These are phyloP conservation scores for Fulvia fulva DNA, from an alignment of 2,329 filamentous ascomycete genomes.

Conservation along the genomic window DNA sequence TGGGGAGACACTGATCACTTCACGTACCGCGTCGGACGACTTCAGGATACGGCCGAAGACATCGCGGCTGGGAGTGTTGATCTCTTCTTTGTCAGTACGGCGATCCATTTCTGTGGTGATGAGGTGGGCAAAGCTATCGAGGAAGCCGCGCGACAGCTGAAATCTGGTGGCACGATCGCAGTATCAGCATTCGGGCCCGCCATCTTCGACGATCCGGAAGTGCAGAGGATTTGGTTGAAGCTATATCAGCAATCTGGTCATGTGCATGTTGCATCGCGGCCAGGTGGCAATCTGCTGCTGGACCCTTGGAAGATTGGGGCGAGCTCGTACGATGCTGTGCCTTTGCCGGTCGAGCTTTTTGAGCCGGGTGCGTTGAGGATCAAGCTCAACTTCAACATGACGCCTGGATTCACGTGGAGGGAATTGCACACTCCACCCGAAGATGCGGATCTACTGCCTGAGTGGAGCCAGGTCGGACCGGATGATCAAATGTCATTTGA, in stretches of 20 bases:
- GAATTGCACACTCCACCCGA: neutral
- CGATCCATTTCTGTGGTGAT: neutral
- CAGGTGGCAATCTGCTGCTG: neutral
- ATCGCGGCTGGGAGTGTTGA: neutral
- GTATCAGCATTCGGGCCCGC: neutral
- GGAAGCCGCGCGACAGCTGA: neutral
- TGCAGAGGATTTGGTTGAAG: neutral
- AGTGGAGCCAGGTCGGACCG: neutral
- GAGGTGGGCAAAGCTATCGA: neutral
- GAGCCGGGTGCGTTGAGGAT: neutral
- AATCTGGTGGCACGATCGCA: neutral
- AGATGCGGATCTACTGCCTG: neutral
- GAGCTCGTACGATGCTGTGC: neutral
- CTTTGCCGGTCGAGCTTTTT: neutral
- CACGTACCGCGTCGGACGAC: neutral
- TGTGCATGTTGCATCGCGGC: neutral
- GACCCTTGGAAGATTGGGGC: neutral
- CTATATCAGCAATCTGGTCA: neutral
- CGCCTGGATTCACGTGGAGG: neutral
- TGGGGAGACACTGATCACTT: neutral
- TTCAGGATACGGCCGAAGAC: neutral
- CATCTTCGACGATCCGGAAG: neutral
- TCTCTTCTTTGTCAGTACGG: neutral
- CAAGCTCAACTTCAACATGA: neutral
- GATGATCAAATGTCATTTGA: neutral